These are phyloP conservation scores for Saturnispora silvae DNA, from an alignment of 805 yeast species.

Conservation along the genomic window DNA sequence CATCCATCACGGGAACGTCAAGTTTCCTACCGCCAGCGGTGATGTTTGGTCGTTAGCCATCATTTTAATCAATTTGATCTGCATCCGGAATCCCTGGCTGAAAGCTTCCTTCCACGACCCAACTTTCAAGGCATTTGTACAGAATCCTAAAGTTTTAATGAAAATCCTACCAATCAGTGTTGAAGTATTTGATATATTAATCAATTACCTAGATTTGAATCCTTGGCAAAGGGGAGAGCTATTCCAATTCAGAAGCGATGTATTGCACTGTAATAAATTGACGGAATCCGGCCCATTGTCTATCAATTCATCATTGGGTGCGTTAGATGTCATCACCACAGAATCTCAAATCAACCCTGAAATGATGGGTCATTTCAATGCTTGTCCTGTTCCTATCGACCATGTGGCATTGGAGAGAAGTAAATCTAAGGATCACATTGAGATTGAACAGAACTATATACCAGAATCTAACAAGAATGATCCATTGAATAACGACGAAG, in stretches of 20 bases:
- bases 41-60: constrained; percentile 86
- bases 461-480: constrained; percentile 15
- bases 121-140: constrained; percentile 54
- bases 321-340: constrained; percentile 20
- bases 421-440: constrained; percentile 22
- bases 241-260: constrained; percentile 29
- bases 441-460: constrained; percentile 22
- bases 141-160: constrained; percentile 43
- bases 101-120: constrained; percentile 59
- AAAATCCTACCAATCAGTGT: constrained; percentile 65
- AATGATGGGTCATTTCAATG: constrained; percentile 12
- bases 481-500: constrained; percentile 7
- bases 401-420: constrained; percentile 24
- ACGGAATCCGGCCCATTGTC: constrained; percentile 28
- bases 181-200: constrained; percentile 45
- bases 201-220: constrained; percentile 32
- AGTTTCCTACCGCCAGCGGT: constrained; percentile 60
- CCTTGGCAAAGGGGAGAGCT: constrained; percentile 39
- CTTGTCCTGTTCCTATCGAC: constrained; percentile 27
- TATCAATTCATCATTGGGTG: constrained; percentile 19
- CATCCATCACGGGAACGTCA: constrained; percentile 22
- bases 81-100: constrained; percentile 87
- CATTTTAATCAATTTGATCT: constrained; percentile 66
- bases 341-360: constrained; percentile 16
- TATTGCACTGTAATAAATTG: constrained; percentile 23